These are phyloP conservation scores for Ammopiptanthus mongolicus DNA, from an alignment of 306 rosid species.

Conservation along the genomic window DNA sequence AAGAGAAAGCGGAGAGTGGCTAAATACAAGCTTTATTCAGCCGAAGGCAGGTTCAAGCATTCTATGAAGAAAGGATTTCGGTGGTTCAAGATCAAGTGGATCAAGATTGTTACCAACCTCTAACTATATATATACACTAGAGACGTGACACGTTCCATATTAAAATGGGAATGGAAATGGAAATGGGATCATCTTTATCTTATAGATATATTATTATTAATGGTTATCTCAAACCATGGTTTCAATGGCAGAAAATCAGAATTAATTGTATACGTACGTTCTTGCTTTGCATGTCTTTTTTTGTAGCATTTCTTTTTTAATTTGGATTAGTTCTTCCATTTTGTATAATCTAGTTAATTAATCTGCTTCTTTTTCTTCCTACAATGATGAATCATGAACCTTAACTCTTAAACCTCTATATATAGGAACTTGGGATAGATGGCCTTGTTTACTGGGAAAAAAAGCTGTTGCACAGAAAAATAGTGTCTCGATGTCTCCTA, in stretches of 20 bases:
- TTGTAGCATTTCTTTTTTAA: not conserved
- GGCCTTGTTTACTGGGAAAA: no score
- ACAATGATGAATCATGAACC: not conserved
- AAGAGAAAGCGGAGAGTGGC: slow-evolving; percentile 51
- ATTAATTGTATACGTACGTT: not conserved
- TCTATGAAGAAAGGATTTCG: slow-evolving; percentile 50
- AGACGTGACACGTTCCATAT: not conserved
- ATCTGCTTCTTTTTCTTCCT: not conserved
- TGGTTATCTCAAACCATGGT: not conserved
- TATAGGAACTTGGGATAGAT: no score
- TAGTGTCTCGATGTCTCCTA: no score
- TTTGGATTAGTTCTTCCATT: not conserved
- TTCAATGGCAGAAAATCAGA: not conserved
- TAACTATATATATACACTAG: not conserved
- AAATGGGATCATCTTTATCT: not conserved
- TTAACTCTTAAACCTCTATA: no score
- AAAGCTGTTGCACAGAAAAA: no score
- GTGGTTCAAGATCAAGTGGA: slow-evolving; percentile 60
- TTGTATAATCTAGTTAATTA: not conserved
- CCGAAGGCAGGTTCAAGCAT: slow-evolving; percentile 45
- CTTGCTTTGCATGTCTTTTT: not conserved
- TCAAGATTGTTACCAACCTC: not conserved
- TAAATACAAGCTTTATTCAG: slow-evolving; percentile 41
- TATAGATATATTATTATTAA: not conserved
- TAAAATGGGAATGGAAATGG: not conserved